phyloP scores from a whole-genome alignment of 208 protist species.

The Leishmania braziliensis region DNA sequence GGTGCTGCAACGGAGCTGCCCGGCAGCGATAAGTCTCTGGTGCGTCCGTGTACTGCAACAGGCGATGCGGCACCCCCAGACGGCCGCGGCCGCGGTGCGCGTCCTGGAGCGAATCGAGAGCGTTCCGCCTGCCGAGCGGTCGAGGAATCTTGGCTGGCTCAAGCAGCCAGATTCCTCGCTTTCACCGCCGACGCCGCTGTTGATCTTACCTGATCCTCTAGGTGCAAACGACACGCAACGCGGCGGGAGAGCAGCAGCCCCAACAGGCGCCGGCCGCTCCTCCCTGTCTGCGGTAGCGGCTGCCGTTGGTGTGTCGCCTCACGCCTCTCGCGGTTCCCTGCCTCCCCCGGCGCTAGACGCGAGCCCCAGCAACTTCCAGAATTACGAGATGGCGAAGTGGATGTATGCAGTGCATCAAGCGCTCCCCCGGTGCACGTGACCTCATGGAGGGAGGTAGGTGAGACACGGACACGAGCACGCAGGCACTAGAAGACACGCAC shows the following conservation, averaged over 20 bases:
- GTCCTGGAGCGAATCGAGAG: slow-evolving; percentile 18
- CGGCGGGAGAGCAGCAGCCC: not conserved
- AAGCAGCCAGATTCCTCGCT: not conserved
- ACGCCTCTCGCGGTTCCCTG: not conserved
- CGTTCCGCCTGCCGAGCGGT: not conserved
- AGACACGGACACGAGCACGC: too few relatives aligned
- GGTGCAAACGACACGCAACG: not conserved
- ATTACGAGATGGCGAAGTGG: slow-evolving; percentile 35
- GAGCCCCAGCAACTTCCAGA: slow-evolving; percentile 31
- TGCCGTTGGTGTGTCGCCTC: not conserved
- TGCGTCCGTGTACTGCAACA: slow-evolving; percentile 28
- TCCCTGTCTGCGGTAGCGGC: not conserved
- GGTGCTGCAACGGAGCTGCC: slow-evolving; percentile 19
- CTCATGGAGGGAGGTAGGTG: not conserved
- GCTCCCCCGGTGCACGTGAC: slow-evolving; percentile 17
- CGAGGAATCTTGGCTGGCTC: not conserved
- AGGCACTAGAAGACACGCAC: not conserved
- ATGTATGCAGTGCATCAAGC: slow-evolving; percentile 25
- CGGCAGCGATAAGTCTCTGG: slow-evolving; percentile 29
- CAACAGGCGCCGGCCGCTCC: not conserved
- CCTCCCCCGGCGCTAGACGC: slow-evolving; percentile 19
- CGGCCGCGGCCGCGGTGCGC: slow-evolving; percentile 6
- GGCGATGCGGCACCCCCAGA: slow-evolving; percentile 18
- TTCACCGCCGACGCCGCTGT: not conserved
- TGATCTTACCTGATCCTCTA: not conserved